These are phyloP conservation scores for Sclerotinia nivalis DNA, from an alignment of 2,329 filamentous ascomycete genomes.

Conservation along the genomic window DNA sequence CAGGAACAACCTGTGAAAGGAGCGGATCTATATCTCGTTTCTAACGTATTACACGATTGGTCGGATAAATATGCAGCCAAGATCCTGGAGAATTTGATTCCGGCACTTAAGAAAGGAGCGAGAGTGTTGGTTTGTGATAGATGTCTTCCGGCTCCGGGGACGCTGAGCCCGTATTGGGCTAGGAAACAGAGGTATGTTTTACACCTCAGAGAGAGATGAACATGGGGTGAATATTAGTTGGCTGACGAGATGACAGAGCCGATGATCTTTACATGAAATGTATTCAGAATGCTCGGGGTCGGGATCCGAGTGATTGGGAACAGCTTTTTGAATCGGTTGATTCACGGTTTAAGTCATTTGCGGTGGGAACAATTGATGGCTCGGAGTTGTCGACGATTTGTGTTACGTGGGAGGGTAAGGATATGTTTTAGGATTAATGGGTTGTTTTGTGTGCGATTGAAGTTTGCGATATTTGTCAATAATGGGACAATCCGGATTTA, in stretches of 20 bases:
- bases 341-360: not conserved
- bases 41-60: not conserved
- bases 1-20: not conserved
- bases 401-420: not conserved
- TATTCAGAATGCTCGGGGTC: not conserved
- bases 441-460: too few species aligned
- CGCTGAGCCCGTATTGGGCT: not conserved
- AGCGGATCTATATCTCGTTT: not conserved
- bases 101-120: not conserved
- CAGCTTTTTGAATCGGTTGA: not conserved
- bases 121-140: not conserved
- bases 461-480: too few species aligned
- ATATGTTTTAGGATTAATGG: not conserved
- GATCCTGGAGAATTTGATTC: not conserved
- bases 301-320: slow-evolving; percentile 11
- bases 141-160: not conserved
- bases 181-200: not conserved
- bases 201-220: too few species aligned
- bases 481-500: too few species aligned
- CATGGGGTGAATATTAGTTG: too few species aligned
- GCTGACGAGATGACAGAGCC: too few species aligned
- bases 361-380: not conserved
- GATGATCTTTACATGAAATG: slow-evolving; percentile 1
- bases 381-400: not conserved
- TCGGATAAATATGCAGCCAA: not conserved